These are phyloP conservation scores for Kwoniella shivajii DNA, from an alignment of 1,284 basidiomycete species.

Conservation along the genomic window DNA sequence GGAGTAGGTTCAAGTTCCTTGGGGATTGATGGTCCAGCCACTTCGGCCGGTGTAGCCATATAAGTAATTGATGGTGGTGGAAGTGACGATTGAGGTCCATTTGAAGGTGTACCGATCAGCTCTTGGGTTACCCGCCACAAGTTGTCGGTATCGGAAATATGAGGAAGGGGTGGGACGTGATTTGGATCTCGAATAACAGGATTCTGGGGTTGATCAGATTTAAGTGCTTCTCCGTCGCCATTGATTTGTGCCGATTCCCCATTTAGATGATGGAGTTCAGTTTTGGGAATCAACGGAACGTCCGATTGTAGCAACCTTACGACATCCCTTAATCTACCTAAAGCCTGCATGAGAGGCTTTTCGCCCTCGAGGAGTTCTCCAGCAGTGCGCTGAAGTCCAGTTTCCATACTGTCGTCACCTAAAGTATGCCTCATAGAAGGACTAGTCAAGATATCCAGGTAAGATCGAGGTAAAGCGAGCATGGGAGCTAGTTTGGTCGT, in stretches of 20 bases:
- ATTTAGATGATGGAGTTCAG: background rate
- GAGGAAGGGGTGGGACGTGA: slow-evolving; percentile 39
- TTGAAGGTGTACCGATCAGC: slow-evolving; percentile 23
- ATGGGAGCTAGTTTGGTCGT: slow-evolving; percentile 47
- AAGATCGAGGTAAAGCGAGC: slow-evolving; percentile 47
- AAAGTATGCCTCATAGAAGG: slow-evolving; percentile 52
- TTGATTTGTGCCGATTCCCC: background rate
- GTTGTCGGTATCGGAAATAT: slow-evolving; percentile 49
- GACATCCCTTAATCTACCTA: slow-evolving; percentile 49
- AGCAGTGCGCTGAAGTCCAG: slow-evolving; percentile 50
- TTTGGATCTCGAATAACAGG: slow-evolving; percentile 9
- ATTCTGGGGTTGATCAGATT: slow-evolving; percentile 4
- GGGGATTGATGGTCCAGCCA: slow-evolving; percentile 15
- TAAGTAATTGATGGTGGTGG: slow-evolving; percentile 37
- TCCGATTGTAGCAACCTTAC: slow-evolving; percentile 41
- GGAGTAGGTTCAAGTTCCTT: slow-evolving; percentile 16
- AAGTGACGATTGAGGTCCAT: background rate
- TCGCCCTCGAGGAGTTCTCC: slow-evolving; percentile 54
- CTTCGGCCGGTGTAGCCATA: slow-evolving; percentile 28
- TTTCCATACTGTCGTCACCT: slow-evolving; percentile 52
- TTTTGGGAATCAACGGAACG: slow-evolving; percentile 22
- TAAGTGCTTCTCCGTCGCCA: slow-evolving; percentile 2
- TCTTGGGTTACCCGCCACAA: slow-evolving; percentile 51
- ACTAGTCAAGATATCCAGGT: slow-evolving; percentile 50
- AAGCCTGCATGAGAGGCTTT: slow-evolving; percentile 49